These are phyloP conservation scores for Hortaea sp. DNA, from an alignment of 2,329 filamentous ascomycete genomes.

Conservation along the genomic window DNA sequence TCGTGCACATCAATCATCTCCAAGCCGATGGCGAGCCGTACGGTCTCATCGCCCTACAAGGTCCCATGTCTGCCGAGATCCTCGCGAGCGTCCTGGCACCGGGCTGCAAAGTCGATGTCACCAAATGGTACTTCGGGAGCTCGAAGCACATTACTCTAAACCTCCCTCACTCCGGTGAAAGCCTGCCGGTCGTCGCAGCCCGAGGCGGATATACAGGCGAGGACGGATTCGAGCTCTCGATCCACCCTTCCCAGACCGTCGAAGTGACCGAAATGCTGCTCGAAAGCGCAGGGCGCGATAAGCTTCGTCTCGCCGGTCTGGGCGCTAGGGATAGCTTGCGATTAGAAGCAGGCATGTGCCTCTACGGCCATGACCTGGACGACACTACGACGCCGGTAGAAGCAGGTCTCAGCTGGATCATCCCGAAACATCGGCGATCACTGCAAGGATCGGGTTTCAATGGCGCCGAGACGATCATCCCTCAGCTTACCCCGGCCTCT, in stretches of 20 bases:
- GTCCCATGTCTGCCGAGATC: slow-evolving; percentile 63
- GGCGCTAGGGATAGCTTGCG: slow-evolving; percentile 86
- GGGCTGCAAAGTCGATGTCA: slow-evolving; percentile 40
- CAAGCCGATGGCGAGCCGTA: slow-evolving; percentile 44
- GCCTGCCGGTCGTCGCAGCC: slow-evolving; percentile 59
- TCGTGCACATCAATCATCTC: slow-evolving; percentile 21
- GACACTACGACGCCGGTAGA: slow-evolving; percentile 63
- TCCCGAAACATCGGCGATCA: slow-evolving; percentile 65
- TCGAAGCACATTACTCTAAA: slow-evolving; percentile 57
- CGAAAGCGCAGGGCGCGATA: slow-evolving; percentile 44
- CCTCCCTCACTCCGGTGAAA: slow-evolving; percentile 42
- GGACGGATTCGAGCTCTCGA: slow-evolving; percentile 94
- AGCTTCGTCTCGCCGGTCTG: slow-evolving; percentile 73
- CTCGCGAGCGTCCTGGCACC: slow-evolving; percentile 54
- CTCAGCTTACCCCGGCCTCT: slow-evolving; percentile 62
- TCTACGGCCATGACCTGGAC: slow-evolving; percentile 97
- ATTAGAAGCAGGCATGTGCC: slow-evolving; percentile 94
- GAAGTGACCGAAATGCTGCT: slow-evolving; percentile 62
- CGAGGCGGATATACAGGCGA: slow-evolving; percentile 94
- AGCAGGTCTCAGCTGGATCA: slow-evolving; percentile 65
- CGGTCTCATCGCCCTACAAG: slow-evolving; percentile 82
- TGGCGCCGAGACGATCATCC: slow-evolving; percentile 66
- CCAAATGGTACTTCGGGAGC: slow-evolving; percentile 71
- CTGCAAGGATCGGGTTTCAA: slow-evolving; percentile 60
- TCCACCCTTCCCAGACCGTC: slow-evolving; percentile 56